Evolutionary conservation across 2,329 filamentous ascomycete species (phyloP), one percentile per base, ranked within the genome.

Genomic region (Neopestalotiopsis sp.): DNA sequence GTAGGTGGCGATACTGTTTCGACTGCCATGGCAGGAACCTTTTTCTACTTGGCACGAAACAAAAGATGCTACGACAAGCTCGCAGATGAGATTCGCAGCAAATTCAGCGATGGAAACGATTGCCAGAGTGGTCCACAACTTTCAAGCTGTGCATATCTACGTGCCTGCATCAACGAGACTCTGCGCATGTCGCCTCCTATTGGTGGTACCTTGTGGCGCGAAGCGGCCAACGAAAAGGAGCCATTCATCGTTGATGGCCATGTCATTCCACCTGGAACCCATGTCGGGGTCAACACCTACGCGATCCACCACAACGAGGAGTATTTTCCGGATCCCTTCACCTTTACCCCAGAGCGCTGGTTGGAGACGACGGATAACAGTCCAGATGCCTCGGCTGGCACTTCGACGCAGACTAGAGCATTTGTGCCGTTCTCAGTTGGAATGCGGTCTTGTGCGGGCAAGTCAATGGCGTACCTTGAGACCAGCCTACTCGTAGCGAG

Each of bases 161-260:
- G 79, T 4, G 85, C 84, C 4, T 81, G 80, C 67, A 79, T 87
- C 56, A 80, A 86, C 56, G 85, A 87, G 72, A 76, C 81, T 0
- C 76, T 87, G 68, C 81, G 85, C 14, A 75, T 86, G 66, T 81
- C 81, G 4, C 83, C 85, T 4, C 79, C 83, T 0, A 80, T 83
- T 0, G 76, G 78, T 67, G 72, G 75, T 67, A 66, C 78, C 66
- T 66, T 83, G 63, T 71, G 75, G 67, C 71, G 82, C 10, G 76
- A 81, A 67, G 75, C 79, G 13, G 24, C 57, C 1, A 67, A 53
- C 9, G 49, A 65, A 3, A 40, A 59, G 20, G 71, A 77, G 13
- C 61, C 69, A 2, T 68, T 67, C 4, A 67, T 72, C 53, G 77
- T 69, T 70, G 80, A 70, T 32, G 63, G 69, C n/a, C 67, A 69